Conservation (phyloP, 2,329 filamentous ascomycete species). For the Cordyceps tenuipes region DNA sequence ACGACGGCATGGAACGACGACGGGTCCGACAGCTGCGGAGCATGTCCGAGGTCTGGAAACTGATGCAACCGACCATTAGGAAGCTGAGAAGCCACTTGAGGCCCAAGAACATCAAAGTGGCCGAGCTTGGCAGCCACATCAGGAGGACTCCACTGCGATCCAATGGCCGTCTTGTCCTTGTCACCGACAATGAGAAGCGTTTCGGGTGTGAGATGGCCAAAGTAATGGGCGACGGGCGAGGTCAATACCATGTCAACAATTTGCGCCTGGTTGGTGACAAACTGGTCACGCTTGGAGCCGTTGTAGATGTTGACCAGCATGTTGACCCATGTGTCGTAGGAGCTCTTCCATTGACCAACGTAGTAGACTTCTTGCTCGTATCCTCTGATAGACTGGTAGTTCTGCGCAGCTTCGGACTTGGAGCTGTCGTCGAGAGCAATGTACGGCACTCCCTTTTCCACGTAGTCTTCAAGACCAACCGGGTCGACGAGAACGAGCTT, state of each 20-base stretch:
- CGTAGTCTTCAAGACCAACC: slow-evolving; percentile 47
- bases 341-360: slow-evolving; percentile 36
- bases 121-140: slow-evolving; percentile 37
- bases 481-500: slow-evolving; percentile 42
- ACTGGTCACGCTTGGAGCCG: slow-evolving; percentile 33
- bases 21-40: slow-evolving; percentile 45
- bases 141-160: slow-evolving; percentile 40
- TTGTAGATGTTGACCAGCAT: slow-evolving; percentile 46
- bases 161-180: slow-evolving; percentile 46
- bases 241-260: slow-evolving; percentile 48
- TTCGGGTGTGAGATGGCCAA: slow-evolving; percentile 33
- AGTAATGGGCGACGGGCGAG: slow-evolving; percentile 42
- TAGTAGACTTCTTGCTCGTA: slow-evolving; percentile 44
- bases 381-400: slow-evolving; percentile 33
- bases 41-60: slow-evolving; percentile 41
- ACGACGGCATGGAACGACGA: slow-evolving; percentile 37
- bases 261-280: slow-evolving; percentile 39
- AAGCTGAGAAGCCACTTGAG: slow-evolving; percentile 34
- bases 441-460: slow-evolving; percentile 39
- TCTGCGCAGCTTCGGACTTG: slow-evolving; percentile 30
- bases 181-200: slow-evolving; percentile 43
- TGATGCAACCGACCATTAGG: slow-evolving; percentile 36
- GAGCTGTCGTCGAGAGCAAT: slow-evolving; percentile 32
- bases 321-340: slow-evolving; percentile 46
- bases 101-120: slow-evolving; percentile 40